Percentiles rank a stretch among this genome's conserved stretches.
phyloP scores from a whole-genome alignment of 176 grass and related monocot species.

The Oryza punctata region DNA sequence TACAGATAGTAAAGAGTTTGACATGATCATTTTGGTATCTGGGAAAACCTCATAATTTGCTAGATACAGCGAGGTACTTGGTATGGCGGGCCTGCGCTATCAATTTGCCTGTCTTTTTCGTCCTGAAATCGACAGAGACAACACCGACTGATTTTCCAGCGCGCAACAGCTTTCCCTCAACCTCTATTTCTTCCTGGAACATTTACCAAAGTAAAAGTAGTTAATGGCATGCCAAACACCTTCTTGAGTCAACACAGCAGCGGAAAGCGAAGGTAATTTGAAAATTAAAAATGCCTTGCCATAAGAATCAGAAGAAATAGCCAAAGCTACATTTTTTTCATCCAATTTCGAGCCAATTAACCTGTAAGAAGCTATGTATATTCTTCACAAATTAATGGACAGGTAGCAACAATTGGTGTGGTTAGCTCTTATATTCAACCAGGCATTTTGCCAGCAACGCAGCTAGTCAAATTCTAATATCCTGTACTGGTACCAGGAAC shows the following conservation, averaged over 20 bases:
- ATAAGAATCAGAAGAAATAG: neutral
- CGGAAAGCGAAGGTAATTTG: neutral
- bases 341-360: neutral
- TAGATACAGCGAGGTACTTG: conserved; percentile 82
- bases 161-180: conserved; percentile 72
- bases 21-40: conserved; percentile 8
- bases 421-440: neutral
- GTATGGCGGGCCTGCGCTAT: conserved; percentile 85
- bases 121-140: conserved; percentile 71
- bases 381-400: conserved; percentile 15
- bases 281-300: conserved; percentile 13
- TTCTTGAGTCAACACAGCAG: neutral
- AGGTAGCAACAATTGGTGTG: neutral
- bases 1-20: neutral
- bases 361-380: neutral
- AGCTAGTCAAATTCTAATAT: neutral
- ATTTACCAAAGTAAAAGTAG: conserved; percentile 22
- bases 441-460: neutral
- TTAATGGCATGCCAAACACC: neutral
- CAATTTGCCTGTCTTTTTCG: conserved; percentile 74
- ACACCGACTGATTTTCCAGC: conserved; percentile 69
- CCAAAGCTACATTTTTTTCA: neutral
- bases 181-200: conserved; percentile 89
- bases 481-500: neutral
- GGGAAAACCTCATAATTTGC: conserved; percentile 64